A percentile compares a stretch with the other conserved stretches of the same genome.
phyloP scores from a whole-genome alignment of 768 basidiomycete species.

The Gymnopilus dilepis region DNA sequence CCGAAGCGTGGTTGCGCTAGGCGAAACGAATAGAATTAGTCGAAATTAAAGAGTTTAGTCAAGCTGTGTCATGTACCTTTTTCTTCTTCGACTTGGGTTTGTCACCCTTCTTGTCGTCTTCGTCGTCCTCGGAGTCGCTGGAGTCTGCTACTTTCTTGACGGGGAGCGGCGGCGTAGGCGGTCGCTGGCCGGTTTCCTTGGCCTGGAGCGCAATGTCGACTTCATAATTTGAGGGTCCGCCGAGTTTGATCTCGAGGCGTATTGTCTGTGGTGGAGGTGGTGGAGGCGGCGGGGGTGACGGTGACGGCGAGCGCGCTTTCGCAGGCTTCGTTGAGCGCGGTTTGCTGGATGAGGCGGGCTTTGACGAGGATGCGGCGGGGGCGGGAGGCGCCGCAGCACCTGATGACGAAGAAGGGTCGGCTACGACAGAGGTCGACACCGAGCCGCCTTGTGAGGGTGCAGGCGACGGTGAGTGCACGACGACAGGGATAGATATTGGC shows the following conservation, averaged over 20 bases:
- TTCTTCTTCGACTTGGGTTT: slow-evolving; percentile 31
- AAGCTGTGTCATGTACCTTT: slow-evolving; percentile 40
- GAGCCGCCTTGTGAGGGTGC: slow-evolving; percentile 22
- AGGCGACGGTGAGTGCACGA: slow-evolving; percentile 36
- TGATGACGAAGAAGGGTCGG: not conserved
- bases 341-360: slow-evolving; percentile 30
- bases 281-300: slow-evolving; percentile 64
- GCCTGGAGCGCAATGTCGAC: slow-evolving; percentile 66
- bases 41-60: slow-evolving; percentile 4
- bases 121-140: slow-evolving; percentile 62
- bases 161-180: slow-evolving; percentile 57
- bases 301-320: slow-evolving; percentile 44
- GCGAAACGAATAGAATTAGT: not conserved
- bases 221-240: slow-evolving; percentile 77
- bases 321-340: slow-evolving; percentile 35
- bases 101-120: slow-evolving; percentile 40
- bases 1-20: slow-evolving; percentile 53
- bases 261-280: slow-evolving; percentile 64
- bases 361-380: slow-evolving; percentile 19
- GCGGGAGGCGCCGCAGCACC: not conserved
- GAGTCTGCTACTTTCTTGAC: slow-evolving; percentile 46
- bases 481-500: slow-evolving; percentile 36
- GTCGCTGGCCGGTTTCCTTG: slow-evolving; percentile 69
- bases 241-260: slow-evolving; percentile 69
- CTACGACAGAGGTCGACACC: not conserved